Percentiles rank a stretch among this genome's conserved stretches.
These are phyloP conservation scores for Hebeloma cylindrosporum DNA, from an alignment of 768 basidiomycete species.

Conservation along the genomic window DNA sequence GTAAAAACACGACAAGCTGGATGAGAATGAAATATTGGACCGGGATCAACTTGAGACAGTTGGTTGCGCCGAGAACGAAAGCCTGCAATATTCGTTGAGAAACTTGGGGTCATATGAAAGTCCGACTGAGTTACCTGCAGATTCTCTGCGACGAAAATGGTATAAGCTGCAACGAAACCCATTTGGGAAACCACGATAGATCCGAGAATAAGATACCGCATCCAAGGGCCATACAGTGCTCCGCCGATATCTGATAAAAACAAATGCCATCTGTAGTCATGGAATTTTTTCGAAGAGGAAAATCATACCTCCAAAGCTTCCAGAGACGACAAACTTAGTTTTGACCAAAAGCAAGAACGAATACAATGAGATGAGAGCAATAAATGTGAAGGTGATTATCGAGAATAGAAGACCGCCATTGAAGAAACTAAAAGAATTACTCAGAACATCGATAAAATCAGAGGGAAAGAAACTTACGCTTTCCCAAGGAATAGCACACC, in stretches of 20 bases:
- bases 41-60: constrained; percentile 66
- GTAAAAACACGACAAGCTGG: constrained; percentile 85
- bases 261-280: neutral
- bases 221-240: constrained; percentile 84
- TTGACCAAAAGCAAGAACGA: constrained; percentile 90
- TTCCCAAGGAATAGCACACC: constrained; percentile 95
- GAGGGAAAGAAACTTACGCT: constrained; percentile 54
- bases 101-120: neutral
- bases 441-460: neutral
- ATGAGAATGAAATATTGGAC: constrained; percentile 81
- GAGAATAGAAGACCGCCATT: constrained; percentile 97
- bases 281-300: neutral
- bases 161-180: constrained; percentile 89
- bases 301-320: constrained; percentile 85
- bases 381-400: constrained; percentile 66
- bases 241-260: constrained; percentile 82
- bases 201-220: constrained; percentile 85
- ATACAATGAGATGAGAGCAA: constrained; percentile 86
- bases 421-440: constrained; percentile 62
- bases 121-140: constrained; percentile 44
- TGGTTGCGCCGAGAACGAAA: constrained; percentile 77
- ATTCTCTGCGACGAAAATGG: constrained; percentile 94
- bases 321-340: constrained; percentile 85
- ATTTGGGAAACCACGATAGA: constrained; percentile 90
- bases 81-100: constrained; percentile 46